Conservation (phyloP, 306 rosid species). For the Quercus rubra region DNA sequence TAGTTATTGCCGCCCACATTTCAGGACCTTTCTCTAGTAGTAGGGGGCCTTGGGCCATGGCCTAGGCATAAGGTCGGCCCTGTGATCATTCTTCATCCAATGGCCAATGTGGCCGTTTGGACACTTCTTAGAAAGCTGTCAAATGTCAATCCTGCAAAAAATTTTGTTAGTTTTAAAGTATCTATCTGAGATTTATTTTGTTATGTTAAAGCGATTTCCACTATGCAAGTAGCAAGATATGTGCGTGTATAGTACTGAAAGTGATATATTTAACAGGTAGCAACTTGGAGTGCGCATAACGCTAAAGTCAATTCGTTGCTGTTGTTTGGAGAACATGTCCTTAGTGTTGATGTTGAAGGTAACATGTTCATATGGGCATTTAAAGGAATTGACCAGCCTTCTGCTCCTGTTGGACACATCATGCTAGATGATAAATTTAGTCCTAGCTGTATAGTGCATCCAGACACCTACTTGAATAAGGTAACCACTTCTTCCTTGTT, state of each 20-base stretch:
- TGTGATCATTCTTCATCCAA: no score
- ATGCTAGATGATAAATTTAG: slow-evolving; percentile 43
- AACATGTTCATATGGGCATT: slow-evolving; percentile 76
- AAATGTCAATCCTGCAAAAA: no score
- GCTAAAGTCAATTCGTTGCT: slow-evolving; percentile 67
- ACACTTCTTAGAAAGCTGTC: no score
- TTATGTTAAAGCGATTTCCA: no score
- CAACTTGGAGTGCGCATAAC: slow-evolving; percentile 70
- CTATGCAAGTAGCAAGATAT: not conserved
- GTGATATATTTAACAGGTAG: slow-evolving; percentile 40
- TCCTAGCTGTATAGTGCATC: slow-evolving; percentile 80
- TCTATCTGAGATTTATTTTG: no score
- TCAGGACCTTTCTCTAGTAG: no score
- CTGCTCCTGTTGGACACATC: slow-evolving; percentile 55
- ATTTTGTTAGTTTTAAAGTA: no score
- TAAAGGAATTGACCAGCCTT: slow-evolving; percentile 58
- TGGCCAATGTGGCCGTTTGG: no score
- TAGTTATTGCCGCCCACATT: no score
- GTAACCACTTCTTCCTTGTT: slow-evolving; percentile 33
- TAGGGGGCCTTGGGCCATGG: no score
- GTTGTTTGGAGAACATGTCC: slow-evolving; percentile 75
- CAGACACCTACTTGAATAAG: slow-evolving; percentile 91
- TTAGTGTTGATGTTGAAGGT: slow-evolving; percentile 65
- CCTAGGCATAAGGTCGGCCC: no score
- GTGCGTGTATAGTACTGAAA: not conserved